A percentile compares a stretch with the other conserved stretches of the same genome.
Evolutionary conservation across 495 filamentous ascomycete species (phyloP).

Genomic region (Collariella sp.): DNA sequence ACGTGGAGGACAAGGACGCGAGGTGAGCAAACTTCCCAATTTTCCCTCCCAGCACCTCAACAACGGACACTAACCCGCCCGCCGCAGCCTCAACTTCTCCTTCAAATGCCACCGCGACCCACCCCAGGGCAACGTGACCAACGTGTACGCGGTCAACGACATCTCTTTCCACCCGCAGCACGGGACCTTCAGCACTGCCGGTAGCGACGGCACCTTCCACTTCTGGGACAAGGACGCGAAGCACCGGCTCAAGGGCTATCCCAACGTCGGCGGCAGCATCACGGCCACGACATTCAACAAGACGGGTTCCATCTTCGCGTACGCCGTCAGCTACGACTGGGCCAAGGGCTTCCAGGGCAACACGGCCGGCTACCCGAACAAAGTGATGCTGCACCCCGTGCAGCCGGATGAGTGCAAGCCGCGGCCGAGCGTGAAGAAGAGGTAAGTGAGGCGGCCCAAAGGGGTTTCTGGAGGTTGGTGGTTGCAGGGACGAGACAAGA

Average conservation of each 20-base stretch:
- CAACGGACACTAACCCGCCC: not conserved
- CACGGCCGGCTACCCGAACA: constrained; percentile 60
- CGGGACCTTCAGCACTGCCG: constrained; percentile 88
- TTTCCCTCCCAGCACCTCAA: not conserved
- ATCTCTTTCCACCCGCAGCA: constrained; percentile 85
- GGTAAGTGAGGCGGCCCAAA: constrained; percentile 16
- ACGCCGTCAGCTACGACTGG: constrained; percentile 94
- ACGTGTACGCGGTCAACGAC: constrained; percentile 85
- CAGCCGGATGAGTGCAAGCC: constrained; percentile 57
- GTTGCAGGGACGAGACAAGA: too few relatives aligned
- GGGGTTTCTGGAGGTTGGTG: not conserved
- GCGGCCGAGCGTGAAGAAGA: constrained; percentile 34
- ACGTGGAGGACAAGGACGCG: constrained; percentile 81
- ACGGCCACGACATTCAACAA: constrained; percentile 74
- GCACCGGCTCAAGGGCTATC: constrained; percentile 82
- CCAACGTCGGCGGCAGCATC: constrained; percentile 78
- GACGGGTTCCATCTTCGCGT: constrained; percentile 78
- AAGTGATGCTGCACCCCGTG: constrained; percentile 88
- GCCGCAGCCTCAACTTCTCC: constrained; percentile 65
- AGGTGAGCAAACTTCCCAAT: constrained; percentile 34
- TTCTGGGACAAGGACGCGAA: constrained; percentile 96
- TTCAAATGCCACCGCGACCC: constrained; percentile 93
- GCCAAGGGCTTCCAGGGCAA: constrained; percentile 80
- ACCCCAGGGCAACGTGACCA: constrained; percentile 51
- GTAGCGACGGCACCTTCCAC: constrained; percentile 85